Evolutionary conservation across 2,329 filamentous ascomycete genomes (phyloP).

Genomic region (Microascus cirrosus): DNA sequence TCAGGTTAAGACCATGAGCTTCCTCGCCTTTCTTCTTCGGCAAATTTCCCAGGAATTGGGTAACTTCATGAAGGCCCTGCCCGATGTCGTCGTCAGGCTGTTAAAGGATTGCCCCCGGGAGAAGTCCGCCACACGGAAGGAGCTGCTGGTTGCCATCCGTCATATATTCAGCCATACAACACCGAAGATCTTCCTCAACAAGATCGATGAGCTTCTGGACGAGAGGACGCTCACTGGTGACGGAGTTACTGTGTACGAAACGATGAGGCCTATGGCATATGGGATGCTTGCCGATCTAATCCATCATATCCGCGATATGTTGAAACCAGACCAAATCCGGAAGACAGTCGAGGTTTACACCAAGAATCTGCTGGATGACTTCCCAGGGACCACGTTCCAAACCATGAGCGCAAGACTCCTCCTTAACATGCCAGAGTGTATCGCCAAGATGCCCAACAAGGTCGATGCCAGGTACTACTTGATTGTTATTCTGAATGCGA

Average conservation of each 20-base stretch:
- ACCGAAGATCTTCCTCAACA: slow-evolving; percentile 82
- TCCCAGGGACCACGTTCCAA: slow-evolving; percentile 96
- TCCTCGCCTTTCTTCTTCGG: slow-evolving; percentile 82
- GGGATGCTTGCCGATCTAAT: slow-evolving; percentile 98
- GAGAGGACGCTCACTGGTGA: slow-evolving; percentile 92
- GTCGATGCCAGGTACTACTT: slow-evolving; percentile 89
- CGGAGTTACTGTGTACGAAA: slow-evolving; percentile 92
- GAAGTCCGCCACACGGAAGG: slow-evolving; percentile 87
- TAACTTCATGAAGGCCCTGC: slow-evolving; percentile 78
- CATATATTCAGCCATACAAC: slow-evolving; percentile 99
- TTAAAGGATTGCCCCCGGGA: slow-evolving; percentile 90
- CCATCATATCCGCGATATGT: slow-evolving; percentile 86
- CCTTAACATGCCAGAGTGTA: slow-evolving; percentile 96
- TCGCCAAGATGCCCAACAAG: slow-evolving; percentile 87
- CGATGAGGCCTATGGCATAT: slow-evolving; percentile 88
- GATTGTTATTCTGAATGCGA: slow-evolving; percentile 95
- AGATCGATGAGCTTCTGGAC: slow-evolving; percentile 91
- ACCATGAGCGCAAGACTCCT: slow-evolving; percentile 98
- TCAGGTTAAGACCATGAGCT: slow-evolving; percentile 99
- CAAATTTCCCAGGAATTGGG: slow-evolving; percentile 78
- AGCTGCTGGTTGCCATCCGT: slow-evolving; percentile 87
- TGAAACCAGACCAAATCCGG: slow-evolving; percentile 82
- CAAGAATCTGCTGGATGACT: slow-evolving; percentile 87
- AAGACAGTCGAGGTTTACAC: slow-evolving; percentile 97
- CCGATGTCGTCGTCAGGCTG: slow-evolving; percentile 80